Evolutionary conservation across 2,329 filamentous ascomycete genomes (phyloP), one percentile per base, ranked within the genome.

Genomic region (Sclerotinia subarctica): DNA sequence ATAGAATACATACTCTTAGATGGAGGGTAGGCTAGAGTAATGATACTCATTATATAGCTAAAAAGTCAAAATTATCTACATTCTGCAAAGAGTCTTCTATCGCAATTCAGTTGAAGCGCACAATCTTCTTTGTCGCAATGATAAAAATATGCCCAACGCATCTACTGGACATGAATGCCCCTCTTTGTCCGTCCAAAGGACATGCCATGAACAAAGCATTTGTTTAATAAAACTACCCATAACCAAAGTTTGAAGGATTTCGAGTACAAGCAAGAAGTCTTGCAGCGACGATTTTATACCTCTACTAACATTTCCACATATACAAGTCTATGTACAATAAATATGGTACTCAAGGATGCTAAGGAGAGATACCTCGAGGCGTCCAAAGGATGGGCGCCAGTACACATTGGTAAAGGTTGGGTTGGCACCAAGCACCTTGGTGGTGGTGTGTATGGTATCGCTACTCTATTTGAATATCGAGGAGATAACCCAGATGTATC

Each of bases 341-440:
- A 54, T 4, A 54, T 54, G 52, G 17, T 8, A 35, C 5, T 13
- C 10, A 4, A 5, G 8, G 8, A 13, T 29, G 21, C 3, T 15
- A 4, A 2, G 5, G 1, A 63, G 15, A 38, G 32, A 21, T 63
- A 63, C n/a, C 59, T 51, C 46, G 35, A 51, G 19, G 21, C 32
- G 7, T 51, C 42, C 8, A 8, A 49, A 38, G 11, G 32, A 2
- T 66, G 63, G 52, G 52, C 63, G 4, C 38, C 63, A n/a, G 24
- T 49, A 19, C 38, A 54, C 6, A 59, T 66, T 26, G 63, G 63
- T 19, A 59, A 59, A 38, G 63, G 59, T 21, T 66, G 63, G 63
- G 63, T 66, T 2, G 63, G 26, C n/a, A 29, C n/a, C 38, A 66
- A 17, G 13, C 46, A 35, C 54, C 29, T 66, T 17, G 63, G 63